A percentile compares a stretch with the other conserved stretches of the same genome.
Evolutionary conservation across 805 yeast genomes (phyloP).

Genomic region (Hanseniaspora meyeri): DNA sequence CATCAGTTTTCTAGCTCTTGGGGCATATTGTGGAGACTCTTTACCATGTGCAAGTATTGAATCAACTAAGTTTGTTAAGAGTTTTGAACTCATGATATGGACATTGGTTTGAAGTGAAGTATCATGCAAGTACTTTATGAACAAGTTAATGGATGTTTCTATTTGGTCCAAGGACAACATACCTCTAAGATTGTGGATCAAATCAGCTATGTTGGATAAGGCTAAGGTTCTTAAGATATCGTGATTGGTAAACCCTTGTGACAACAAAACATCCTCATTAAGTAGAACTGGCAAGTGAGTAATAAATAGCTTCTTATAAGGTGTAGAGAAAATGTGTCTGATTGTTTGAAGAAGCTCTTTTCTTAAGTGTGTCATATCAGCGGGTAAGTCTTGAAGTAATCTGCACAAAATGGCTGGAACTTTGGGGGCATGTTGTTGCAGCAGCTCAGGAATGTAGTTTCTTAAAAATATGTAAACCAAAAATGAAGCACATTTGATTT

Average conservation of each 20-base stretch:
- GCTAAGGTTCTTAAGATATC: slow-evolving; percentile 89
- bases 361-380: slow-evolving; percentile 80
- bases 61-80: slow-evolving; percentile 77
- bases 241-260: slow-evolving; percentile 82
- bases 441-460: slow-evolving; percentile 58
- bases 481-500: slow-evolving; percentile 91
- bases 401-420: slow-evolving; percentile 84
- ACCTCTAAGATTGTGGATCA: slow-evolving; percentile 79
- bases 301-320: slow-evolving; percentile 66
- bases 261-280: slow-evolving; percentile 77
- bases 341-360: slow-evolving; percentile 89
- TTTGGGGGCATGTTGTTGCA: slow-evolving; percentile 41
- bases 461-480: slow-evolving; percentile 84
- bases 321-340: slow-evolving; percentile 86
- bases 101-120: slow-evolving; percentile 73
- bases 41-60: slow-evolving; percentile 57
- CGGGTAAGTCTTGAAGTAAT: slow-evolving; percentile 86
- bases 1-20: slow-evolving; percentile 51
- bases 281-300: slow-evolving; percentile 77
- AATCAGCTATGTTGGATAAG: slow-evolving; percentile 88
- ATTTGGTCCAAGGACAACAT: slow-evolving; percentile 74
- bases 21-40: slow-evolving; percentile 60
- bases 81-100: slow-evolving; percentile 91
- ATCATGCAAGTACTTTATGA: slow-evolving; percentile 70
- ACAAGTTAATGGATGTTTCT: slow-evolving; percentile 74